Evolutionary conservation across 2,329 filamentous ascomycete species (phyloP), one percentile per base, ranked within the genome.

Genomic region (Drechslera avenae): DNA sequence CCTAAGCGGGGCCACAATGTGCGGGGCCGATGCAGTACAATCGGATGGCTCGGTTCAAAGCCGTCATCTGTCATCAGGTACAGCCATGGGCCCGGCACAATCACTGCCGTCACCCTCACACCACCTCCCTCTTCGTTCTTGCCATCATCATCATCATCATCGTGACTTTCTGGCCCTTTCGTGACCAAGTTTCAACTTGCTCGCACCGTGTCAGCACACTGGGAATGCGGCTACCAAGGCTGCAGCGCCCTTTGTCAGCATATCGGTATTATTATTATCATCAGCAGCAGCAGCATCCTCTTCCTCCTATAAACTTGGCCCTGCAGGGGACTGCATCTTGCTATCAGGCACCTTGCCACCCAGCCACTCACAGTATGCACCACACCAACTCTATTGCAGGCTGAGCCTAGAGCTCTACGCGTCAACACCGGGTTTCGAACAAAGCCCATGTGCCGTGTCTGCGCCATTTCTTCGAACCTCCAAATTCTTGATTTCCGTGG

Each of bases 41-140:
- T 59, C 61, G 55, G 59, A 53, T 56, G 46, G 39, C 43, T 64
- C 60, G 63, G 62, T 52, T 63, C 49, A 49, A 47, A 49, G 46
- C 58, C 43, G 33, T 46, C 46, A 32, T 41, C 31, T 30, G 35
- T 34, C 39, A 31, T 14, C 42, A 46, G 41, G 42, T 26, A 44
- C 48, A 41, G 39, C 49, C 50, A 16, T 23, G 31, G 32, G 28
- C 32, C 52, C 52, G 55, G 44, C 48, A 52, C 56, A 30, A 42
- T 57, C 43, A 30, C 50, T 48, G 34, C 36, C 23, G 50, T 51
- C n/a, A n/a, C n/a, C n/a, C n/a, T n/a, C 50, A 55, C 51, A 37
- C 33, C 59, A 57, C 56, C 52, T 60, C 54, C 56, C 57, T 57
- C 56, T 63, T 61, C 60, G 50, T 59, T 63, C 47, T 54, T 52